Evolutionary conservation across 768 basidiomycete genomes (phyloP).

Genomic region (Leucogyrophana mollusca): DNA sequence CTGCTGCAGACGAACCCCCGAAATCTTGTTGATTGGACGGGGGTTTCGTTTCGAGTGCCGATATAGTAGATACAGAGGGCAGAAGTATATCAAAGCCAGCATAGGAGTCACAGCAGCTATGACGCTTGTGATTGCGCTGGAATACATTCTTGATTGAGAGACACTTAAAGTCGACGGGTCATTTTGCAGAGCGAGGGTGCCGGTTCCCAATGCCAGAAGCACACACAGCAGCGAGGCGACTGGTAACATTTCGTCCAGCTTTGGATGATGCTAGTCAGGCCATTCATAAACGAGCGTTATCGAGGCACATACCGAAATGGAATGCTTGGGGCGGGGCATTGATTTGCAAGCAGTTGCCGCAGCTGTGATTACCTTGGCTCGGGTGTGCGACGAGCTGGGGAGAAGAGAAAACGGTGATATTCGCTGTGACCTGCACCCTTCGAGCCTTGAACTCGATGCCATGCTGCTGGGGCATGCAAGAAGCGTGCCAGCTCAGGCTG

Average conservation of each 20-base stretch:
- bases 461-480: no score
- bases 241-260: conserved; percentile 37
- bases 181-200: conserved; percentile 29
- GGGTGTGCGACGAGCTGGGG: no score
- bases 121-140: conserved; percentile 34
- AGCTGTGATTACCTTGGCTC: conserved; percentile 29
- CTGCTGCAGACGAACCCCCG: conserved; percentile 43
- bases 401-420: no score
- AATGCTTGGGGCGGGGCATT: conserved; percentile 23
- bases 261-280: no score
- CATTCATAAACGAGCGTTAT: no score
- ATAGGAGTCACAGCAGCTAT: conserved; percentile 34
- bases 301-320: conserved; percentile 28
- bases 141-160: conserved; percentile 28
- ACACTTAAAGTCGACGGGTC: conserved; percentile 5
- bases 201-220: conserved; percentile 31
- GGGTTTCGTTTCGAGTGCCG: conserved; percentile 45
- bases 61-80: conserved; percentile 48
- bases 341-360: conserved; percentile 29
- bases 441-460: no score
- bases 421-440: no score
- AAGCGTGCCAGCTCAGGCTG: no score
- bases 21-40: conserved; percentile 48
- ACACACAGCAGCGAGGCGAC: conserved; percentile 33
- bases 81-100: conserved; percentile 46